phyloP scores from a whole-genome alignment of 148 eudicot species.

The Cornus kousa region DNA sequence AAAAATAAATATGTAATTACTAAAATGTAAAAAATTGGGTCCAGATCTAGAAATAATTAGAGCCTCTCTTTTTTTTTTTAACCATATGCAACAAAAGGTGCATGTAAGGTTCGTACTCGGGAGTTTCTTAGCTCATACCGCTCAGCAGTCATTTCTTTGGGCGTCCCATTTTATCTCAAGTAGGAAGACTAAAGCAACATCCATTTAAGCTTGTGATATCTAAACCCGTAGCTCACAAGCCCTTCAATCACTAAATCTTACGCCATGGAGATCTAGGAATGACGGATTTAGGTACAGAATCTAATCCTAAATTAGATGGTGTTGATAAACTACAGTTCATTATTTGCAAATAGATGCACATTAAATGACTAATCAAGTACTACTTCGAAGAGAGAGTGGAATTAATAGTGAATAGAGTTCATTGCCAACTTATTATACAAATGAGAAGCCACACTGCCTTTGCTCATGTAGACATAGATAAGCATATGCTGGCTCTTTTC shows the following conservation, averaged over 20 bases:
- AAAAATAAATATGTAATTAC: too few relatives aligned
- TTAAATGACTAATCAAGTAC: neutral
- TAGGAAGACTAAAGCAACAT: neutral
- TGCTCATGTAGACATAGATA: conserved; percentile 79
- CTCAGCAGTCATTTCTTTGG: too few relatives aligned
- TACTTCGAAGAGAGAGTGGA: neutral
- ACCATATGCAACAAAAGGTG: too few relatives aligned
- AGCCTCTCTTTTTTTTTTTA: too few relatives aligned
- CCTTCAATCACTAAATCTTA: neutral
- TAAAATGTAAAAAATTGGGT: too few relatives aligned
- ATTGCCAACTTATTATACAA: conserved; percentile 61
- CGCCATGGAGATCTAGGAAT: too few relatives aligned
- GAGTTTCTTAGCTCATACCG: too few relatives aligned
- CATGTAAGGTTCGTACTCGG: too few relatives aligned
- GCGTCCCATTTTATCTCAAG: too few relatives aligned
- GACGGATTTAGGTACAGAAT: neutral
- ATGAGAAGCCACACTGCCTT: conserved; percentile 90
- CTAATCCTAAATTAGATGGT: neutral
- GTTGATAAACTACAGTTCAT: neutral
- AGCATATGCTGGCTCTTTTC: conserved; percentile 92
- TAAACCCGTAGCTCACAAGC: neutral
- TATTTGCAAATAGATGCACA: neutral
- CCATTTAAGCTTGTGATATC: neutral
- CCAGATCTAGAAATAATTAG: too few relatives aligned
- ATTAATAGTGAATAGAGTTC: conserved; percentile 6